phyloP scores from a whole-genome alignment of 2,329 filamentous ascomycete species.

The Epichloe amarillans region DNA sequence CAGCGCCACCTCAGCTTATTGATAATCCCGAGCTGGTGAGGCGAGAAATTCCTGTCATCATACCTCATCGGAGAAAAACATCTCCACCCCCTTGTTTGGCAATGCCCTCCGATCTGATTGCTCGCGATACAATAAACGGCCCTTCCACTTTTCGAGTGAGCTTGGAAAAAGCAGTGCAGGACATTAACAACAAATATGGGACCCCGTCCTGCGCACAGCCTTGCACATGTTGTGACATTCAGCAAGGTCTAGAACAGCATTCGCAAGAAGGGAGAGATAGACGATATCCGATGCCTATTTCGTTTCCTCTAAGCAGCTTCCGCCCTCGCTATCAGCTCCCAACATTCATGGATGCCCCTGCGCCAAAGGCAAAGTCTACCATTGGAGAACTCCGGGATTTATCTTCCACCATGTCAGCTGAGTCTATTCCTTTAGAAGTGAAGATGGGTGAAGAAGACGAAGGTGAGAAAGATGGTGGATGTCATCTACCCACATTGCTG shows the following conservation, averaged over 20 bases:
- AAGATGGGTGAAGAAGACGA: neutral
- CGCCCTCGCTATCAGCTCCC: constrained; percentile 8
- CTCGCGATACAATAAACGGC: constrained; percentile 8
- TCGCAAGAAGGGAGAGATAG: neutral
- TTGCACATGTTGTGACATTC: neutral
- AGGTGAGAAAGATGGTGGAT: neutral
- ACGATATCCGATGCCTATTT: neutral
- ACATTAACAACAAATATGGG: constrained; percentile 17
- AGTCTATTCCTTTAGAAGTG: neutral
- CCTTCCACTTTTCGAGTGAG: constrained; percentile 16
- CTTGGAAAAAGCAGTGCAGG: constrained; percentile 18
- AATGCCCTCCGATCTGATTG: constrained; percentile 14
- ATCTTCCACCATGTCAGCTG: constrained; percentile 1
- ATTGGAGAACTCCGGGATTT: constrained; percentile 7
- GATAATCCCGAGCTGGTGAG: neutral
- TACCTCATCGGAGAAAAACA: neutral
- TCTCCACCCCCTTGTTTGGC: constrained; percentile 17
- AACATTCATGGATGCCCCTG: constrained; percentile 6
- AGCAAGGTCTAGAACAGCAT: neutral
- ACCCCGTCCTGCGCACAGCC: constrained; percentile 4
- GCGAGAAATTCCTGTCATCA: neutral
- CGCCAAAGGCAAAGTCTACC: constrained; percentile 3
- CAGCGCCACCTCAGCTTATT: neutral
- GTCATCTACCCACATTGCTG: constrained; percentile 5
- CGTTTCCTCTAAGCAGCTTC: constrained; percentile 5